Evolutionary conservation across 129 eudicot species (phyloP).

Genomic region (Centrapalus pauciflorus): DNA sequence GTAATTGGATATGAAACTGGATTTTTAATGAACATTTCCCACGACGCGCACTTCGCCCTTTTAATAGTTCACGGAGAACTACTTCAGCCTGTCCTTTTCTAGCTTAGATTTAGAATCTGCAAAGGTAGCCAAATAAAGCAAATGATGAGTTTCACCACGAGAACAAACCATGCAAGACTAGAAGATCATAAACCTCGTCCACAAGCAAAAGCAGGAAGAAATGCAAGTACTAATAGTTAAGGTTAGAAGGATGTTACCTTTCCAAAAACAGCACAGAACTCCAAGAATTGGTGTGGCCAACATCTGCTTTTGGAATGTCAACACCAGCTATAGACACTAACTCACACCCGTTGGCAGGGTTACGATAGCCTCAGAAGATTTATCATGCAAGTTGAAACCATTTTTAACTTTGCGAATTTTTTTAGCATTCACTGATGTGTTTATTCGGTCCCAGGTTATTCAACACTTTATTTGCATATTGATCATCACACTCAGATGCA

Average conservation of each 20-base stretch:
- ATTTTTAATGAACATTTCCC: no score
- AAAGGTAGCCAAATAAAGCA: background rate
- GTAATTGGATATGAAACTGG: no score
- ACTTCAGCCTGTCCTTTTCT: no score
- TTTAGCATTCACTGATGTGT: no score
- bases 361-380: slow-evolving; percentile 11
- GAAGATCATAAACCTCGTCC: background rate
- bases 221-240: no score
- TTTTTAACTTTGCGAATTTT: background rate
- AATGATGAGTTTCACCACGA: background rate
- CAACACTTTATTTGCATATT: no score
- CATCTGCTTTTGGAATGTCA: slow-evolving; percentile 46
- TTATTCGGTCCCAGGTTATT: no score
- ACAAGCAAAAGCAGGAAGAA: background rate
- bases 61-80: no score
- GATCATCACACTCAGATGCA: no score
- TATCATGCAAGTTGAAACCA: background rate
- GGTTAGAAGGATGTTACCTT: slow-evolving; percentile 38
- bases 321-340: slow-evolving; percentile 38
- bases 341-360: slow-evolving; percentile 39
- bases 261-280: slow-evolving; percentile 64
- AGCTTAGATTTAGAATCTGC: no score
- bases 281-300: slow-evolving; percentile 63
- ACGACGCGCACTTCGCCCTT: no score
- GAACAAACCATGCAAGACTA: background rate